phyloP scores from a whole-genome alignment of 176 grass and related monocot genomes.

The Juncus inflexus region DNA sequence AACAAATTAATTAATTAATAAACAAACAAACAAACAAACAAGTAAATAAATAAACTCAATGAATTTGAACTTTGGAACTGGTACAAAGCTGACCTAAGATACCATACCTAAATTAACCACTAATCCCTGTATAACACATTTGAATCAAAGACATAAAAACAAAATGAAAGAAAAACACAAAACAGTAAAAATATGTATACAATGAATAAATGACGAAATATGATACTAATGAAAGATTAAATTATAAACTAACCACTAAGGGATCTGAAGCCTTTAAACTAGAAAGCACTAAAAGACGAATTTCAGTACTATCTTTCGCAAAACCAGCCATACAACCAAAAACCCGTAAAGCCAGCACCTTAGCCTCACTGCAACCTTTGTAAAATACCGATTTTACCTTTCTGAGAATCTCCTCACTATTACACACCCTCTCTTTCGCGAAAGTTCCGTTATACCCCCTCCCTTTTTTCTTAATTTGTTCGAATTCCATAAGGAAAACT shows the following conservation, averaged over 20 bases:
- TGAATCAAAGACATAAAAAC: too few relatives aligned
- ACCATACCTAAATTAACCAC: too few relatives aligned
- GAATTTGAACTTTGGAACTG: too few relatives aligned
- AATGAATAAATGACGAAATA: too few relatives aligned
- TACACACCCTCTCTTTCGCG: constrained; percentile 32
- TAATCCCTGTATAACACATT: too few relatives aligned
- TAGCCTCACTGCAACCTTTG: constrained; percentile 34
- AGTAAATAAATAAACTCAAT: too few relatives aligned
- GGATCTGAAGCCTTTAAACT: constrained; percentile 50
- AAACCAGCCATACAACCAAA: constrained; percentile 67
- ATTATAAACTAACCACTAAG: constrained; percentile 38
- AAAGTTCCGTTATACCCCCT: constrained; percentile 36
- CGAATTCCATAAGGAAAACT: constrained; percentile 44
- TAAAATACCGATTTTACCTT: constrained; percentile 51
- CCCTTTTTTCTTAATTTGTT: constrained; percentile 24
- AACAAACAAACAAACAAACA: too few relatives aligned
- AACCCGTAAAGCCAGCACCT: constrained; percentile 48
- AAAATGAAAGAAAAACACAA: too few relatives aligned
- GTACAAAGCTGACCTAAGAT: too few relatives aligned
- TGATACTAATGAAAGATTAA: not conserved
- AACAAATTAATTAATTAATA: too few relatives aligned
- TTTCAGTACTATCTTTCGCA: constrained; percentile 49
- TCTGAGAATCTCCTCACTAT: constrained; percentile 54
- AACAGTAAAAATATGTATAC: too few relatives aligned
- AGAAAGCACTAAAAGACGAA: constrained; percentile 56